A percentile compares a stretch with the other conserved stretches of the same genome.
Evolutionary conservation across 2,329 filamentous ascomycete species (phyloP).

Genomic region (Phialophora chinensis): DNA sequence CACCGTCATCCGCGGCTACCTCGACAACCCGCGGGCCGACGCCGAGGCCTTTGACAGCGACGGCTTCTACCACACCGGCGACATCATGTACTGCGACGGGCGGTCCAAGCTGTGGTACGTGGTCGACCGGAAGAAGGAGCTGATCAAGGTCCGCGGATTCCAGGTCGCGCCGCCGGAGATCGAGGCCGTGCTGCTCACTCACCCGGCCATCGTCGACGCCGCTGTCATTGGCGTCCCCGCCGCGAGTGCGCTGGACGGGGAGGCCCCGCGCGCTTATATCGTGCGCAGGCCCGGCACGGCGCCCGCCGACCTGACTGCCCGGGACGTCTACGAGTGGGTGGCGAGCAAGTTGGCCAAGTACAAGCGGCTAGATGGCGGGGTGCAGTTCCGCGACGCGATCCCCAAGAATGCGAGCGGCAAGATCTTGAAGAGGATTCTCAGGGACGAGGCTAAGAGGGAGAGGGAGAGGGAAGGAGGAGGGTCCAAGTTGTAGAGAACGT

Average conservation of each 20-base stretch:
- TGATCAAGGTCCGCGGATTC: constrained; percentile 46
- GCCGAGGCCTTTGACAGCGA: constrained; percentile 50
- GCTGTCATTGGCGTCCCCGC: constrained; percentile 55
- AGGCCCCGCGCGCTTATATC: constrained; percentile 33
- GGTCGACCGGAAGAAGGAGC: constrained; percentile 34
- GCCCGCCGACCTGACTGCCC: constrained; percentile 44
- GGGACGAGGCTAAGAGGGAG: constrained; percentile 29
- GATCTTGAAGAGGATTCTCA: constrained; percentile 44
- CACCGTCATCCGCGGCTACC: constrained; percentile 60
- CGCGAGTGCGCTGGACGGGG: constrained; percentile 23
- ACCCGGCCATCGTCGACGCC: constrained; percentile 56
- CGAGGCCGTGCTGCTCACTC: constrained; percentile 53
- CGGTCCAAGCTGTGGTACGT: constrained; percentile 30
- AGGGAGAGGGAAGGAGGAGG: background rate
- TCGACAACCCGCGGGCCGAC: constrained; percentile 49
- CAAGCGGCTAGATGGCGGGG: constrained; percentile 64
- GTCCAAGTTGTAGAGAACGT: background rate
- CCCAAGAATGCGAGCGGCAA: constrained; percentile 59
- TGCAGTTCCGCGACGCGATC: constrained; percentile 56
- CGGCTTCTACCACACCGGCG: constrained; percentile 56
- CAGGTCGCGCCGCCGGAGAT: constrained; percentile 60
- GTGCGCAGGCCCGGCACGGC: constrained; percentile 48
- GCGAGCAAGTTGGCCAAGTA: constrained; percentile 59
- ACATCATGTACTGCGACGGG: constrained; percentile 55
- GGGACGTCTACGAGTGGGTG: constrained; percentile 7